A percentile compares a stretch with the other conserved stretches of the same genome.
These are phyloP conservation scores for Wakefieldia striispora DNA, from an alignment of 768 basidiomycete genomes.

Conservation along the genomic window DNA sequence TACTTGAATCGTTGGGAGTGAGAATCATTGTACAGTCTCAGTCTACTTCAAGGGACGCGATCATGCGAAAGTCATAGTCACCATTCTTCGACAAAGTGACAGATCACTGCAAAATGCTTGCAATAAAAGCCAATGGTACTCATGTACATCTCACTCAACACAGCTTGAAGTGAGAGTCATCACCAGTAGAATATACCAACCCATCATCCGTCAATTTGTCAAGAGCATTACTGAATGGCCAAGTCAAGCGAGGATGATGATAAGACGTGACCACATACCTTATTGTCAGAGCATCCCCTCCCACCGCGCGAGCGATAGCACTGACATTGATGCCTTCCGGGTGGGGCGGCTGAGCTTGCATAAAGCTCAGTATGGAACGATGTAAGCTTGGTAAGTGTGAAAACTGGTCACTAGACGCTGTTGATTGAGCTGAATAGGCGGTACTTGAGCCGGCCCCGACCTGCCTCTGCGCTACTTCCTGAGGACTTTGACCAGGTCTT, in stretches of 20 bases:
- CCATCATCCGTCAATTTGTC: slow-evolving; percentile 81
- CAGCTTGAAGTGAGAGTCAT: slow-evolving; percentile 75
- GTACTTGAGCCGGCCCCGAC: slow-evolving; percentile 26
- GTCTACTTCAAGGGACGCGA: too few relatives aligned
- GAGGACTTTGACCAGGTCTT: slow-evolving; percentile 28
- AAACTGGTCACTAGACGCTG: slow-evolving; percentile 43
- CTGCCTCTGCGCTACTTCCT: slow-evolving; percentile 10
- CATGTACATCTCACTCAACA: slow-evolving; percentile 32
- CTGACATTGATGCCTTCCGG: slow-evolving; percentile 75
- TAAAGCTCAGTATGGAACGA: slow-evolving; percentile 63
- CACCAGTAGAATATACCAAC: slow-evolving; percentile 72
- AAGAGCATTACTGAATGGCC: slow-evolving; percentile 57
- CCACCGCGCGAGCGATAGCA: slow-evolving; percentile 65
- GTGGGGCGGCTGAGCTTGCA: slow-evolving; percentile 43
- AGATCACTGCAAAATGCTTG: too few relatives aligned
- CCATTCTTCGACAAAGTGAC: too few relatives aligned
- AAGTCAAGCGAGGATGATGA: neutral
- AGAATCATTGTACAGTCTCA: too few relatives aligned
- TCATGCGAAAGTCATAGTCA: too few relatives aligned
- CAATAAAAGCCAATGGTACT: too few relatives aligned
- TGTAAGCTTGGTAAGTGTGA: slow-evolving; percentile 58
- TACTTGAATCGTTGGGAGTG: too few relatives aligned
- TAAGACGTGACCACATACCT: slow-evolving; percentile 43
- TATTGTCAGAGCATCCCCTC: slow-evolving; percentile 55
- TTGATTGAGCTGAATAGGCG: slow-evolving; percentile 43